phyloP scores from a whole-genome alignment of 805 yeast species.

The Hanseniaspora lindneri region DNA sequence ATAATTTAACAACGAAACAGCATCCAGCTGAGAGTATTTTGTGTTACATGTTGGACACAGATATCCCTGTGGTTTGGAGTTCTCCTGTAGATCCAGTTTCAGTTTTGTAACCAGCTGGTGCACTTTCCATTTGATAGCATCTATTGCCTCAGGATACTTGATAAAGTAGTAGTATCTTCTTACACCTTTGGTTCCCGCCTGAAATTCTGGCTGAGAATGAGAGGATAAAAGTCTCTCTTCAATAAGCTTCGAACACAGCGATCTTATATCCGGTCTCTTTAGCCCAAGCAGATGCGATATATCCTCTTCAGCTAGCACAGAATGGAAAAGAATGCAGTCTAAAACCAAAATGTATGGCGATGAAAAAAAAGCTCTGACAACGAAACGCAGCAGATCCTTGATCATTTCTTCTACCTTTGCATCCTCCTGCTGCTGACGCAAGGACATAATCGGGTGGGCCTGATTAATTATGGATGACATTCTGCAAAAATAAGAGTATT shows the following conservation, averaged over 20 bases:
- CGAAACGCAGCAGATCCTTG: conserved; percentile 51
- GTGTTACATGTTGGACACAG: conserved; percentile 77
- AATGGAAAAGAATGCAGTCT: conserved; percentile 79
- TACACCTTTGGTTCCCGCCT: conserved; percentile 51
- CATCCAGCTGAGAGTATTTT: conserved; percentile 76
- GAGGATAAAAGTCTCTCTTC: conserved; percentile 71
- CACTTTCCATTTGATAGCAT: conserved; percentile 91
- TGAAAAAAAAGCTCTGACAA: conserved; percentile 77
- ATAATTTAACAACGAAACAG: conserved; percentile 65
- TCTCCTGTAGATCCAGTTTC: conserved; percentile 72
- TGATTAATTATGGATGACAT: conserved; percentile 14
- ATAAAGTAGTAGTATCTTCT: conserved; percentile 74
- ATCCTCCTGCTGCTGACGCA: conserved; percentile 21
- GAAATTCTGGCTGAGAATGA: conserved; percentile 62
- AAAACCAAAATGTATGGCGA: conserved; percentile 70
- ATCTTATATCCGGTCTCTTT: conserved; percentile 74
- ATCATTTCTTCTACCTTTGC: conserved; percentile 34
- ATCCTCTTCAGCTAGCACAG: conserved; percentile 88
- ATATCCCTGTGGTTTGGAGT: conserved; percentile 87
- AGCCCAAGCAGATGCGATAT: conserved; percentile 67
- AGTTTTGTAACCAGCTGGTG: conserved; percentile 69
- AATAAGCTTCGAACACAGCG: conserved; percentile 64
- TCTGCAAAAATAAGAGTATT: too few species aligned
- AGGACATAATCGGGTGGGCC: not conserved
- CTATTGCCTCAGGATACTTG: conserved; percentile 86